Base-by-base conservation (phyloP, 2,329 filamentous ascomycete species). In the Phaeosphaeriaceae sp. region DNA sequence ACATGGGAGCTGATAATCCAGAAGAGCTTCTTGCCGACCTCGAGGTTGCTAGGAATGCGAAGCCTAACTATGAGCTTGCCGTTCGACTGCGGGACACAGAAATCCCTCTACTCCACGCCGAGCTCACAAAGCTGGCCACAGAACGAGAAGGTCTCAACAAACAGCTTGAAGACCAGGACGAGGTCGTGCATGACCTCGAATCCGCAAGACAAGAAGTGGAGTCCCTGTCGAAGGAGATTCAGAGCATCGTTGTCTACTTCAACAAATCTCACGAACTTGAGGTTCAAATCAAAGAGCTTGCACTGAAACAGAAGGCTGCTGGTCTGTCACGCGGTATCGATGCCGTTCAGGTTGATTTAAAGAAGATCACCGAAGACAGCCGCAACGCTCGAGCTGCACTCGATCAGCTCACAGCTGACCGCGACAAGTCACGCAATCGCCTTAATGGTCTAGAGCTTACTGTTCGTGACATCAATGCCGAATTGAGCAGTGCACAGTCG, bases 261-360 rank as follows among this genome's bases (percentile, higher is more conserved):
- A 82, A 80, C 52, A 90, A 96, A 36, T 88, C 93, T 51, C 79
- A 79, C 38, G 86, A 87, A 30, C 85, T 90, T 4, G 84, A 89
- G 63, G 76, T 76, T 32, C 88, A 96, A 69, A 87, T 97, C 41
- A 80, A 87, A 47, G 85, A 89, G 45, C 83, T 96, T 41, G 80
- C 84, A 49, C 85, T 86, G 7, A 91, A 92, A 60, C 89, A 97
- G 67, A 85, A 88, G 64, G 83, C 87, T 12, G 79, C 81, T 20
- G 83, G 83, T 11, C 72, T 81, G 8, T 82, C 84, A 12, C 85
- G 90, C 54, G 89, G 89, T 23, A 82, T 91, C 6, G 89, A 96
- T 45, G 89, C 94, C 58, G 92, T 97, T 44, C 89, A 94, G 61
- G 86, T 89, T 44, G 84, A 92, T 39, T 84, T 92, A 53, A 84